Base-by-base conservation (phyloP, 768 basidiomycete species). In the Pleurotus giganteus region DNA sequence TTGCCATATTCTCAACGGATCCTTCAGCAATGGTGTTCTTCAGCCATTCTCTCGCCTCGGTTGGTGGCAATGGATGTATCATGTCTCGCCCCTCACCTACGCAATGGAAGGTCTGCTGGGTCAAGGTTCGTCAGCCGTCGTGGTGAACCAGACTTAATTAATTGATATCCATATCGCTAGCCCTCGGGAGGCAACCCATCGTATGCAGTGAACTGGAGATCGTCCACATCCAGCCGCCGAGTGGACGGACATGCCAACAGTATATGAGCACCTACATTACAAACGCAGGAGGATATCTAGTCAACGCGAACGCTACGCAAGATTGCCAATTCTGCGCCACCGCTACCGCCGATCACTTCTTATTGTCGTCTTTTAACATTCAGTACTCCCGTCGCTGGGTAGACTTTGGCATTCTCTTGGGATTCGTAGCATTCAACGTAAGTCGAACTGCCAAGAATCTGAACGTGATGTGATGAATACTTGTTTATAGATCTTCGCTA, bases 11-110 rank as follows among this genome's bases (percentile, higher is more conserved):
- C 19, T n/a, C 49, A 23, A 47, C 29, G 34, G 15, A 34, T 19
- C 42, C 39, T 49, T 61, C 73, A 83, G 81, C 62, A 77, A 86
- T 58, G 86, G 86, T 57, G 83, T 88, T 32, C 63, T 89, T 3
- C 88, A 89, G 60, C 87, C 87, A 5, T 85, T 72, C 62, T 60
- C 73, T 6, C 71, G 74, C 15, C 78, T 89, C 2, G 80, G 81
- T 9, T 86, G 85, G 81, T 89, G 87, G 87, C 63, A 68, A 49
- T 89, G 86, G 86, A 85, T 88, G 85, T 88, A 83, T 55, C 71
- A 67, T 44, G 49, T 80, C 4, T 79, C 81, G 1, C 80, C 81
- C 0, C 78, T 68, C 57, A 79, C 77, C 1, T 83, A 84, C 54
- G 64, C 84, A 29, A 74, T 81, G 34, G 78, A 77, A 49, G 83